Evolutionary conservation across 176 grass and related monocot genomes (phyloP).

Genomic region (Chloris gayana): DNA sequence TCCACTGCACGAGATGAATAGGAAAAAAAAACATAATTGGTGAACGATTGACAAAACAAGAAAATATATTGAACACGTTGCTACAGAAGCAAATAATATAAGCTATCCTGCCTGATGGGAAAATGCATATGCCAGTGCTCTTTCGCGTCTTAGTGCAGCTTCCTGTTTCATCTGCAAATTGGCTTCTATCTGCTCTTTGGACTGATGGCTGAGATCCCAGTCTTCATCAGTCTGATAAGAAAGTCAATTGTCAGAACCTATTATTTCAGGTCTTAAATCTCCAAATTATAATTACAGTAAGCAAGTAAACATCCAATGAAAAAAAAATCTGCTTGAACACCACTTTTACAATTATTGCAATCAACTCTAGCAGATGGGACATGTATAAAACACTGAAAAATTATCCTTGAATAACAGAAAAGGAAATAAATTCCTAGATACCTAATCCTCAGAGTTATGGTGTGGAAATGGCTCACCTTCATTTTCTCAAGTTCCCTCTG

Average conservation of each 20-base stretch:
- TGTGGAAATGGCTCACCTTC: slow-evolving; percentile 54
- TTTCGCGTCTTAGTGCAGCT: slow-evolving; percentile 89
- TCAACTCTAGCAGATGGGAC: background rate
- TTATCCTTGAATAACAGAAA: background rate
- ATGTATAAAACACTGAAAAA: background rate
- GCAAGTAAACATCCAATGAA: background rate
- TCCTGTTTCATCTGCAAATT: slow-evolving; percentile 73
- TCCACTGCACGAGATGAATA: slow-evolving; percentile 63
- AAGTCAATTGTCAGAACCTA: slow-evolving; percentile 13
- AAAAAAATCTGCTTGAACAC: background rate
- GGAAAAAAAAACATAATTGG: background rate
- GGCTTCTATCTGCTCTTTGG: slow-evolving; percentile 79
- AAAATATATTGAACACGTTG: background rate
- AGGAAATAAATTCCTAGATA: background rate
- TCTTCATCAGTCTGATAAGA: slow-evolving; percentile 69
- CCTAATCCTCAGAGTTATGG: background rate
- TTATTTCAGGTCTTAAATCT: background rate
- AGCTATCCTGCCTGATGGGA: slow-evolving; percentile 73
- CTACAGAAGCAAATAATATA: background rate
- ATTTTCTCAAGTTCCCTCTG: slow-evolving; percentile 79
- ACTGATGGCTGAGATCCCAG: slow-evolving; percentile 85
- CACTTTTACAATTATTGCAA: background rate
- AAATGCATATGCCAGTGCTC: slow-evolving; percentile 93
- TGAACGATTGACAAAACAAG: background rate
- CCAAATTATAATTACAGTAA: background rate